Conservation (phyloP, 1,139 yeast genomes). For the Trichomonascaceae sp. region DNA sequence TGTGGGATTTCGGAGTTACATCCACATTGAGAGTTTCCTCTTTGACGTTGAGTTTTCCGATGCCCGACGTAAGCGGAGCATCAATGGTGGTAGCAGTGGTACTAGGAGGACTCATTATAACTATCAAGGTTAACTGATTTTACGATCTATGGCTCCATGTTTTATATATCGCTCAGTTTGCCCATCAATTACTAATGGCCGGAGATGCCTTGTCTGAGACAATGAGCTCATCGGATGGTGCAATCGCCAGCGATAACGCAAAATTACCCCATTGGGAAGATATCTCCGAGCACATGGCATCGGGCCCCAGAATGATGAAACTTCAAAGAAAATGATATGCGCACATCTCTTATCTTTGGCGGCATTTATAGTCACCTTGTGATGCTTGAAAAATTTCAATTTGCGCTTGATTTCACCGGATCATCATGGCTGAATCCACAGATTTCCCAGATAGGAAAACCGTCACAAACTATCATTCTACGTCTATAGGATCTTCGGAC, state of each 20-base stretch:
- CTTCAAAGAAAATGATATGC: background rate
- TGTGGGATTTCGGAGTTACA: background rate
- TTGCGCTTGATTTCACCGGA: too few species aligned
- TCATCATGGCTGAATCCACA: background rate
- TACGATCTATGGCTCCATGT: background rate
- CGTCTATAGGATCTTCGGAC: background rate
- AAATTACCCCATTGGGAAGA: background rate
- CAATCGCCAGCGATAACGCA: background rate
- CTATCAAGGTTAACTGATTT: background rate
- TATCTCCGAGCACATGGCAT: background rate
- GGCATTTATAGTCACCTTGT: background rate
- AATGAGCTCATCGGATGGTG: background rate
- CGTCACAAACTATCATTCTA: background rate
- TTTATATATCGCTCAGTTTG: background rate
- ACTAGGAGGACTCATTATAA: conserved; percentile 5
- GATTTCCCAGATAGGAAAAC: background rate
- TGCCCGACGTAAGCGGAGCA: background rate
- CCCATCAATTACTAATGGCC: background rate
- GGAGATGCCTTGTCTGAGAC: background rate
- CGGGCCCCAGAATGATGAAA: background rate
- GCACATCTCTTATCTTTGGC: background rate
- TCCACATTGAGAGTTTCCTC: background rate
- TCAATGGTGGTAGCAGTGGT: background rate
- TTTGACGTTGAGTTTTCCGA: conserved; percentile 1
- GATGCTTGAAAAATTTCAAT: background rate